Conservation (phyloP, 2,329 filamentous ascomycete genomes). For the Hypoxylon rubiginosum region DNA sequence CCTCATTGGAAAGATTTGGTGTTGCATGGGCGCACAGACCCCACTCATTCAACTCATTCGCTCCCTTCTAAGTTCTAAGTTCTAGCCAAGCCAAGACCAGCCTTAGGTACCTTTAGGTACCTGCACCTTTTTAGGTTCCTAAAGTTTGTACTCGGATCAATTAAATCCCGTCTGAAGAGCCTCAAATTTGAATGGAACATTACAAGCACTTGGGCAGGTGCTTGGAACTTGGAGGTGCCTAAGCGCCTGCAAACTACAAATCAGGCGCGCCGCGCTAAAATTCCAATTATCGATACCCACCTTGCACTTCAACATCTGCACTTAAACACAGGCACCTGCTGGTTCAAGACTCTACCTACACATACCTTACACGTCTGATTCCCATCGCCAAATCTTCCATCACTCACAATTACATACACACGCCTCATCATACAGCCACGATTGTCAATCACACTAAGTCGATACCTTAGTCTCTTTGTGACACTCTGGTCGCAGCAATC, state of each 20-base stretch:
- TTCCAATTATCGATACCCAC: slow-evolving; percentile 15
- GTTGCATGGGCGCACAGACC: slow-evolving; percentile 43
- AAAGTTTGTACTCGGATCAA: slow-evolving; percentile 20
- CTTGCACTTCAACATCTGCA: too few species aligned
- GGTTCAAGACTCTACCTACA: slow-evolving; percentile 3
- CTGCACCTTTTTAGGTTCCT: slow-evolving; percentile 9
- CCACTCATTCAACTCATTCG: slow-evolving; percentile 8
- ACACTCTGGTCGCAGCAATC: neutral
- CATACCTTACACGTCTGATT: neutral
- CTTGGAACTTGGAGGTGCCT: too few species aligned
- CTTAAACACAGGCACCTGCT: too few species aligned
- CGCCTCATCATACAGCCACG: neutral
- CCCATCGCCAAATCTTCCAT: neutral
- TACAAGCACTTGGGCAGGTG: too few species aligned
- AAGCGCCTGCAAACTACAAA: neutral
- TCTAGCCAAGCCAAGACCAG: neutral
- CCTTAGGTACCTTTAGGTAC: slow-evolving; percentile 7
- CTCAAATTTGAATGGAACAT: slow-evolving; percentile 2
- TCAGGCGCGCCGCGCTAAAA: slow-evolving; percentile 23
- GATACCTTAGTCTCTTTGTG: neutral
- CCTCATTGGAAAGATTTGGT: slow-evolving; percentile 48
- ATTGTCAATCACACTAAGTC: neutral
- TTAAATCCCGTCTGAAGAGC: slow-evolving; percentile 24
- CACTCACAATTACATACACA: neutral
- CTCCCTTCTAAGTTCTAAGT: too few species aligned